Base-by-base conservation (phyloP, 2,329 filamentous ascomycete genomes). In the Myriosclerotinia scirpicola region DNA sequence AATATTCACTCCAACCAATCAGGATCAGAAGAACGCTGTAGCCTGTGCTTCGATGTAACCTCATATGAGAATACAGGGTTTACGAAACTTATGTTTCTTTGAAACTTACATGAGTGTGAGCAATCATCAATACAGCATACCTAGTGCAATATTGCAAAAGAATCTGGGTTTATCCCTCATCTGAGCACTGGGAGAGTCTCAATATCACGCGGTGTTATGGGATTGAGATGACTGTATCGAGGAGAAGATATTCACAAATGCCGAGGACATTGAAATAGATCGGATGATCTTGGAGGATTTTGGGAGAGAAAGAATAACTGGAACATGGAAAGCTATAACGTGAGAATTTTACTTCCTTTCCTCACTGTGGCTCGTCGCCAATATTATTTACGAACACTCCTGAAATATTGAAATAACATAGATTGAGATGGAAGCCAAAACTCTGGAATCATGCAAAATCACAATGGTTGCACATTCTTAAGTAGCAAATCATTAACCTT, bases 11-110 rank as follows among this genome's bases (percentile, higher is more conserved):
- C 11, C n/a, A 42, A 36, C 26, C 17, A 59, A 59, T 59, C 26
- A 59, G 26, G 6, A 9, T 34, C 17, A 8, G 15, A 26, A 46
- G 26, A 59, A 59, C 22, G 4, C n/a, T 46, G 56, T 14, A 59
- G 42, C 56, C 56, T 59, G 20, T 48, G 26, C 17, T 34, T n/a
- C 5, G 26, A 17, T 59, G 55, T 59, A 59, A 48, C 42, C 17
- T 48, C 30, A 36, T 36, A 22, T n/a, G 56, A 59, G 1, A 48
- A 7, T 15, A 36, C 36, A 4, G 55, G 26, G 44, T 58, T 26
- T 46, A 46, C 17, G 12, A 42, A 42, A 17, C 22, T 12, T 14
- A 50, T 5, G 11, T 54, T n/a, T 22, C 30, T 54, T 3, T 54
- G 4, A n/a, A 36, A 17, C 52, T 58, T 44, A 22, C 17, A 59